These are phyloP conservation scores for Cryptococcus sp. DNA, from an alignment of 1,284 basidiomycete species.

Conservation along the genomic window DNA sequence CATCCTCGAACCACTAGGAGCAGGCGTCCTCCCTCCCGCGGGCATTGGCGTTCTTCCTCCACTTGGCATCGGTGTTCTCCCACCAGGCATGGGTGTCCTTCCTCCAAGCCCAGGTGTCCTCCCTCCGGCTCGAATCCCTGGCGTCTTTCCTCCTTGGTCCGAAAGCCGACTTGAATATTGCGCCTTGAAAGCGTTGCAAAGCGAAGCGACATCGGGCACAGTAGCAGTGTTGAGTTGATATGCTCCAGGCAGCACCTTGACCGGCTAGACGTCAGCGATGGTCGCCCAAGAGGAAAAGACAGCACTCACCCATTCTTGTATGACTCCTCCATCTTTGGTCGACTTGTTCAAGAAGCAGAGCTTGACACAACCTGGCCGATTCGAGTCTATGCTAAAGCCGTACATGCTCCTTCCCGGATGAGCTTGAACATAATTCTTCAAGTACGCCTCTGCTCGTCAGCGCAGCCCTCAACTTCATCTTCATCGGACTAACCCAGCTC, in stretches of 20 bases:
- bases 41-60: conserved; percentile 19
- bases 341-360: conserved; percentile 89
- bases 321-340: conserved; percentile 51
- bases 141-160: conserved; percentile 64
- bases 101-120: conserved; percentile 59
- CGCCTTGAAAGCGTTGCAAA: conserved; percentile 95
- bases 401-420: conserved; percentile 94
- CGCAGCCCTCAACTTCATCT: conserved; percentile 1
- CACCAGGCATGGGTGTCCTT: conserved; percentile 56
- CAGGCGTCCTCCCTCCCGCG: conserved; percentile 22
- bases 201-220: conserved; percentile 79
- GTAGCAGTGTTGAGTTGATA: conserved; percentile 83
- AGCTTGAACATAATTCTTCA: conserved; percentile 84
- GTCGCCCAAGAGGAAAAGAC: neutral
- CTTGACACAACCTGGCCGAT: conserved; percentile 86
- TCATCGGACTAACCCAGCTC: conserved; percentile 71
- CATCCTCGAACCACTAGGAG: neutral
- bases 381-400: conserved; percentile 87
- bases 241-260: conserved; percentile 81
- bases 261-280: conserved; percentile 55
- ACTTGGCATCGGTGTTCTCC: conserved; percentile 4
- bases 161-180: conserved; percentile 51
- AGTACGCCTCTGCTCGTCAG: conserved; percentile 61
- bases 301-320: conserved; percentile 76
- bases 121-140: conserved; percentile 58